These are phyloP conservation scores for Rhodomyrtus tomentosa DNA, from an alignment of 345 rosid genomes.

Conservation along the genomic window DNA sequence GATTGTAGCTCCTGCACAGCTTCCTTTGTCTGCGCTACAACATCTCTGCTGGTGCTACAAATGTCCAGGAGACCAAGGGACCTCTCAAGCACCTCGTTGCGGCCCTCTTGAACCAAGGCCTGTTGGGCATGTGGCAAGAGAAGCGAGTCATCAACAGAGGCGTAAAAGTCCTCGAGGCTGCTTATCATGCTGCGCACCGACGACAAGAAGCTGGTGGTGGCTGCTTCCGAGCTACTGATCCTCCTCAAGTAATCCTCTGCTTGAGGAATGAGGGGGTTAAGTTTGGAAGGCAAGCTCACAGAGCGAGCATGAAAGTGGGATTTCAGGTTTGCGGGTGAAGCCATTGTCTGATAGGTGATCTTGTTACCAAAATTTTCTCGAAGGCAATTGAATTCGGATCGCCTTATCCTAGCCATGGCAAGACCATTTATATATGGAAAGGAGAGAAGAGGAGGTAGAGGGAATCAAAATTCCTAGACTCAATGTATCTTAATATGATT, in stretches of 20 bases:
- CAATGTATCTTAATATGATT: background rate
- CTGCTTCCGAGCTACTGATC: conserved; percentile 4
- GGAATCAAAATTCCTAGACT: background rate
- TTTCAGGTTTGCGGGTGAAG: background rate
- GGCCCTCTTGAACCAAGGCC: conserved; percentile 13
- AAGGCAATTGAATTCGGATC: background rate
- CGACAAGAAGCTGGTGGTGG: background rate
- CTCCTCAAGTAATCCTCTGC: conserved; percentile 16
- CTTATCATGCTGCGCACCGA: conserved; percentile 3
- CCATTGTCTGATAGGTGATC: background rate
- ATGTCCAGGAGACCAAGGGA: conserved; percentile 27
- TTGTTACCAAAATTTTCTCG: background rate
- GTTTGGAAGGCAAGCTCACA: conserved; percentile 30
- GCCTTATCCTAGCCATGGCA: background rate
- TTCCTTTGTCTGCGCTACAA: conserved; percentile 18
- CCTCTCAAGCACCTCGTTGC: conserved; percentile 19
- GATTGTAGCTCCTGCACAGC: conserved; percentile 21
- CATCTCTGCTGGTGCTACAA: conserved; percentile 17
- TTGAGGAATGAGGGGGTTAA: conserved; percentile 16
- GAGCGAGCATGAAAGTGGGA: conserved; percentile 16
- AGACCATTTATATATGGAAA: background rate
- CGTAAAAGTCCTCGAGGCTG: conserved; percentile 20
- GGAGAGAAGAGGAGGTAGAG: background rate
- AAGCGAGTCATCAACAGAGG: conserved; percentile 11
- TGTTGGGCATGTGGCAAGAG: conserved; percentile 13